These are phyloP conservation scores for Albophoma yamanashiensis DNA, from an alignment of 2,329 filamentous ascomycete species.

Conservation along the genomic window DNA sequence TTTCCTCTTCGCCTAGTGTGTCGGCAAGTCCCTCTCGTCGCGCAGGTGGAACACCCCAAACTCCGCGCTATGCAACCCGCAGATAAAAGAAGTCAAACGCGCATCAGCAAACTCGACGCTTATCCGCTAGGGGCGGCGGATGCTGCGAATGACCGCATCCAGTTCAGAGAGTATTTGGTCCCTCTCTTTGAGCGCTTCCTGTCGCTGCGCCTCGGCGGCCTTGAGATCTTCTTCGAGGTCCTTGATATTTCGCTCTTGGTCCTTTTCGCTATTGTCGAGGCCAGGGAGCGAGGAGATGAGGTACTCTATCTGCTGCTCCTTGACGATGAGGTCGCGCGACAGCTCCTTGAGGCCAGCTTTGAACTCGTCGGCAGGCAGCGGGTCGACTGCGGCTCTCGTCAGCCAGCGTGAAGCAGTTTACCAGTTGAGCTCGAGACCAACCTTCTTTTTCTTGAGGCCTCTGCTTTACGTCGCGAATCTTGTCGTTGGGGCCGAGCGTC, in stretches of 20 bases:
- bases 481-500: conserved; percentile 45
- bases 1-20: not conserved
- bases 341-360: conserved; percentile 59
- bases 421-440: conserved; percentile 11
- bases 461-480: conserved; percentile 47
- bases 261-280: conserved; percentile 65
- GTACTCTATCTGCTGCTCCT: conserved; percentile 74
- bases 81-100: not conserved
- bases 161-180: conserved; percentile 49
- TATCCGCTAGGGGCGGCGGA: conserved; percentile 42
- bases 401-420: not conserved
- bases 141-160: conserved; percentile 49
- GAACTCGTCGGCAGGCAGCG: conserved; percentile 54
- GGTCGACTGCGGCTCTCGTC: conserved; percentile 36
- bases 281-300: conserved; percentile 68
- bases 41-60: conserved; percentile 6
- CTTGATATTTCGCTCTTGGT: conserved; percentile 59
- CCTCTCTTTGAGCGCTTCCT: conserved; percentile 53
- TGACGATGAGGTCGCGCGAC: conserved; percentile 64
- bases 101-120: conserved; percentile 2
- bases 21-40: not conserved
- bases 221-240: conserved; percentile 56
- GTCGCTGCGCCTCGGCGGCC: conserved; percentile 49
- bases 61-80: conserved; percentile 14
- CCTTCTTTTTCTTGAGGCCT: conserved; percentile 41